A percentile compares a stretch with the other conserved stretches of the same genome.
phyloP scores from a whole-genome alignment of 1,139 yeast species.

The Saccharomycopsis crataegensis region DNA sequence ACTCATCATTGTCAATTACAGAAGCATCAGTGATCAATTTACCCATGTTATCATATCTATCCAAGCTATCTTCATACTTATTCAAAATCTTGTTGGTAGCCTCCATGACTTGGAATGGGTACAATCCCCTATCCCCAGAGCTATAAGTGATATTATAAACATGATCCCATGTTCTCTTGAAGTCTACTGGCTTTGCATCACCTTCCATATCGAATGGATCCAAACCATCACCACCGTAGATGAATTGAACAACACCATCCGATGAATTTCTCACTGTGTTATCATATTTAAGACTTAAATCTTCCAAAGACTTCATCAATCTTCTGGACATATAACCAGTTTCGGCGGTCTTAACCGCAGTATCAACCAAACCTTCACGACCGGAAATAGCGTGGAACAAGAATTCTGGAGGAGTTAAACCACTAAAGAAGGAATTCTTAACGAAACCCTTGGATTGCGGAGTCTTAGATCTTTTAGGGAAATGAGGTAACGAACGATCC shows the following conservation, averaged over 20 bases:
- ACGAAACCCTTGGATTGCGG: constrained; percentile 98
- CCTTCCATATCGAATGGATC: constrained; percentile 99
- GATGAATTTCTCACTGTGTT: constrained; percentile 92
- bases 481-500: constrained; percentile 96
- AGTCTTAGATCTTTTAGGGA: constrained; percentile 89
- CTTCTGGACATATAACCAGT: constrained; percentile 99
- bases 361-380: constrained; percentile 99
- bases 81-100: constrained; percentile 47
- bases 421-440: constrained; percentile 94
- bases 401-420: constrained; percentile 97
- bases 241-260: constrained; percentile 94
- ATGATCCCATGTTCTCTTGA: constrained; percentile 92
- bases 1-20: constrained; percentile 43
- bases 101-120: constrained; percentile 63
- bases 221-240: constrained; percentile 97
- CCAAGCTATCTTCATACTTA: constrained; percentile 53
- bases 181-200: constrained; percentile 93
- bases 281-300: constrained; percentile 88
- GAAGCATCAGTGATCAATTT: constrained; percentile 37
- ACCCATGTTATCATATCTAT: constrained; percentile 72
- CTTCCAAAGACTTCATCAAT: constrained; percentile 96
- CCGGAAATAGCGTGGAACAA: constrained; percentile 99
- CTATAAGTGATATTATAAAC: constrained; percentile 66
- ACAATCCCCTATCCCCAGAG: constrained; percentile 46
- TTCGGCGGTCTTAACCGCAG: constrained; percentile 98